A percentile compares a stretch with the other conserved stretches of the same genome.
Conservation (phyloP, 345 rosid species). For the Camelina hispida region DNA sequence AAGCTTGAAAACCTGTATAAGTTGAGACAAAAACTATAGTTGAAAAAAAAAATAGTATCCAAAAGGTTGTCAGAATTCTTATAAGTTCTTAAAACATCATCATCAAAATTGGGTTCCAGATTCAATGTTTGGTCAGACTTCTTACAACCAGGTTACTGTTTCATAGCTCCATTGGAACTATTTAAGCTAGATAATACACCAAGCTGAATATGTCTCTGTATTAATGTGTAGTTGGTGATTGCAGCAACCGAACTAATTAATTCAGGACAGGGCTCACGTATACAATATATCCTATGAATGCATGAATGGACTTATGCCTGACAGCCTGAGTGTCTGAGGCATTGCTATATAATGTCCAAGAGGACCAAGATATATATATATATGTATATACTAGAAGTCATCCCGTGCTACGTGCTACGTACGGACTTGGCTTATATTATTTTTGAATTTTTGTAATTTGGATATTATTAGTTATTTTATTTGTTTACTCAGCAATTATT, state of each 20-base stretch:
- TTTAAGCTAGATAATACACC: conserved; percentile 11
- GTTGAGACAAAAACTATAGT: too few relatives aligned
- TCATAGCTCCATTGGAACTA: background rate
- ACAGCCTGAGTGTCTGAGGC: conserved; percentile 26
- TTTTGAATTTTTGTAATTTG: too few relatives aligned
- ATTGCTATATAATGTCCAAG: too few relatives aligned
- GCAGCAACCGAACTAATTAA: conserved; percentile 42
- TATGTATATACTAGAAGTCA: too few relatives aligned
- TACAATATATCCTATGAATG: conserved; percentile 3
- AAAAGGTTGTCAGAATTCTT: too few relatives aligned
- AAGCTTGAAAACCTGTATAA: too few relatives aligned
- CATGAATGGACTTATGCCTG: conserved; percentile 8
- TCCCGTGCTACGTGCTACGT: too few relatives aligned
- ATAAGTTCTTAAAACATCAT: conserved; percentile 32
- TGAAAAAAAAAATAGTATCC: too few relatives aligned
- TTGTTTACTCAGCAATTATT: too few relatives aligned
- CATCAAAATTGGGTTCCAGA: conserved; percentile 51
- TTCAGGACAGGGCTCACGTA: conserved; percentile 1
- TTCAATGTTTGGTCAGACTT: conserved; percentile 61
- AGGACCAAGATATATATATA: too few relatives aligned
- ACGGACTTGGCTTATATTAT: too few relatives aligned
- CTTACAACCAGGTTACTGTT: conserved; percentile 66
- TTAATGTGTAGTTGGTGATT: conserved; percentile 5
- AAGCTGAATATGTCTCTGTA: conserved; percentile 21
- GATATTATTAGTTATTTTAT: too few relatives aligned